Base-by-base conservation (phyloP, 495 filamentous ascomycete species). In the Hyaloscypha variabilis region DNA sequence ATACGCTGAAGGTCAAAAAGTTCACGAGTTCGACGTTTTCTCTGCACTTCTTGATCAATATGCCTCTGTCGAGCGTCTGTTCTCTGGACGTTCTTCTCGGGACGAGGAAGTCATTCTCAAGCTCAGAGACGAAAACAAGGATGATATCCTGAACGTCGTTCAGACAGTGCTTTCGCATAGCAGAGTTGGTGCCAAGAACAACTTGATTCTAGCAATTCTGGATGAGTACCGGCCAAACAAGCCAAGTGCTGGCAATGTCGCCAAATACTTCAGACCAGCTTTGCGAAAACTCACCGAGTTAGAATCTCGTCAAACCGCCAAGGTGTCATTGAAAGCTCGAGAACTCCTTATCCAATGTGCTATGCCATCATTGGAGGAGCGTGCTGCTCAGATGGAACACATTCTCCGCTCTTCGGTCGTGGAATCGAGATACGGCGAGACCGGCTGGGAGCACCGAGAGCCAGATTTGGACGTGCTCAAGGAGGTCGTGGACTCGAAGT, bases 401-500 rank as follows among this genome's bases (percentile, higher is more conserved):
- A 99, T 99, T 70, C 85, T 99, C 34, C 92, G 94, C 46, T 96
- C 95, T 36, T 94, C 96, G 2, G 95, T 99, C n/a, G 87, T 97
- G 8, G 93, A 98, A 77, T 96, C 94, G 46, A 88, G 91, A 69
- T 99, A 99, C 74, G 95, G 95, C 34, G 95, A 99, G 82, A 96
- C 92, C 50, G 93, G 94, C 51, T 97, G 92, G 93, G 94, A 97
- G 58, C 95, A 99, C 78, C 87, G 96, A 67, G 92, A 97, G 73
- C 95, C 95, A 21, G 88, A 90, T 73, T 78, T 93, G 57, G 87
- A 92, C 50, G 82, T 94, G 71, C 86, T 99, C 76, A 95, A 96
- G 80, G 95, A 99, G 75, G 95, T 99, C 52, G 91, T 99, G 54
- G 95, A 99, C 78, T 98, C 95, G 36, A 95, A 95, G 80, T 97